These are phyloP conservation scores for Trichomonas vaginalis DNA, from an alignment of 208 protist genomes.

Conservation along the genomic window DNA sequence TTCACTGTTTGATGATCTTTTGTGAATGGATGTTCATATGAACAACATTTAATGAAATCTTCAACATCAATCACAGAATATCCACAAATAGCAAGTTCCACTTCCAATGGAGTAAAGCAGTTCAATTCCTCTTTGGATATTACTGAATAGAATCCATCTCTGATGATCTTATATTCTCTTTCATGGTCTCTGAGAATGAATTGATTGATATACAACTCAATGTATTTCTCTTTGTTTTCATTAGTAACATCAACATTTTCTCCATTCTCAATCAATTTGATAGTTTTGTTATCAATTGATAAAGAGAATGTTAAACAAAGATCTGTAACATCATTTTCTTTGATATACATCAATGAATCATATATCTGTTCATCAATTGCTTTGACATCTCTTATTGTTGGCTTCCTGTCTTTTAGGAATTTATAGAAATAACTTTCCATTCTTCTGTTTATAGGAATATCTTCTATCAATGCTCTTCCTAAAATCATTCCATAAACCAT, in stretches of 20 bases:
- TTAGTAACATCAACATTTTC: conserved; percentile 75
- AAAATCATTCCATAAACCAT: conserved; percentile 59
- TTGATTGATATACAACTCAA: conserved; percentile 68
- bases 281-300: conserved; percentile 61
- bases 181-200: conserved; percentile 70
- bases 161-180: conserved; percentile 73
- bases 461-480: conserved; percentile 59
- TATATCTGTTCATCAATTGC: conserved; percentile 78
- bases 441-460: conserved; percentile 73
- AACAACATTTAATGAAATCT: conserved; percentile 68
- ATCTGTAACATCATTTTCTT: conserved; percentile 64
- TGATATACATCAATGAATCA: conserved; percentile 70
- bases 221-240: conserved; percentile 83
- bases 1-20: conserved; percentile 39
- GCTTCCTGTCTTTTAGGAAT: conserved; percentile 75
- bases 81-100: conserved; percentile 89
- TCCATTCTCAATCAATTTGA: conserved; percentile 72
- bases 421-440: conserved; percentile 91
- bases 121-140: conserved; percentile 66
- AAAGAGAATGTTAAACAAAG: conserved; percentile 71
- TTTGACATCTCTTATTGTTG: conserved; percentile 74
- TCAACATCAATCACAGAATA: conserved; percentile 83
- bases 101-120: conserved; percentile 79
- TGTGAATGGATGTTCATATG: conserved; percentile 49
- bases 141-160: conserved; percentile 80